Conservation (phyloP, 169 alveolate species). For the Plasmodium gonderi region DNA sequence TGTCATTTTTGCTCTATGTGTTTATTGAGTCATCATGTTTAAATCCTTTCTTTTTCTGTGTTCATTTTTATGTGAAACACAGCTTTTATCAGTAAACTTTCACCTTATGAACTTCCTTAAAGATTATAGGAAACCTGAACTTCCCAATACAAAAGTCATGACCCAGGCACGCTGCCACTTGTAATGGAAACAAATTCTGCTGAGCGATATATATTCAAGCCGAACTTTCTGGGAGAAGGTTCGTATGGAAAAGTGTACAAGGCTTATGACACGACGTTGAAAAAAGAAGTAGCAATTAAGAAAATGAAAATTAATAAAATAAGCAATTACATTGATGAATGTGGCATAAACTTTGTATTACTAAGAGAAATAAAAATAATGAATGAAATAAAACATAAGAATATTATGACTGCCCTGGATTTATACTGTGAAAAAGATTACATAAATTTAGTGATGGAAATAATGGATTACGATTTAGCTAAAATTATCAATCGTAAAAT, state of each 20-base stretch:
- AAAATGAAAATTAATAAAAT: conserved; percentile 89
- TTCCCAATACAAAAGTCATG: background rate
- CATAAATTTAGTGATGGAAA: conserved; percentile 92
- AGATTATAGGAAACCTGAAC: too few species aligned
- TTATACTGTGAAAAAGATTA: conserved; percentile 89
- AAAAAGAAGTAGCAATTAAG: conserved; percentile 92
- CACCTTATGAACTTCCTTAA: too few species aligned
- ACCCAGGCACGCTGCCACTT: background rate
- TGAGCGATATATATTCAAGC: conserved; percentile 82
- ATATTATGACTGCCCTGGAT: conserved; percentile 90
- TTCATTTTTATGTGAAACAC: too few species aligned
- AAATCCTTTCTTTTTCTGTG: too few species aligned
- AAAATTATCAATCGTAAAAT: conserved; percentile 89
- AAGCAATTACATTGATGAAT: conserved; percentile 84
- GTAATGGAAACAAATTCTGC: conserved; percentile 55
- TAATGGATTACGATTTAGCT: conserved; percentile 94
- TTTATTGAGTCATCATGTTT: too few species aligned
- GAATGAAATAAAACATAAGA: conserved; percentile 91
- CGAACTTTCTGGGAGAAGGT: conserved; percentile 95
- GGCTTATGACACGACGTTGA: conserved; percentile 88
- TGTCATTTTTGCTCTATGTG: too few species aligned
- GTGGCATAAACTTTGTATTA: conserved; percentile 93
- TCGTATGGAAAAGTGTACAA: conserved; percentile 97
- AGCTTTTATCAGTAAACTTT: too few species aligned
- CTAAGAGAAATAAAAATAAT: conserved; percentile 93